Percentiles rank a stretch among this genome's conserved stretches.
Evolutionary conservation across 2,329 filamentous ascomycete genomes (phyloP).

Genomic region (Fusarium sp.): DNA sequence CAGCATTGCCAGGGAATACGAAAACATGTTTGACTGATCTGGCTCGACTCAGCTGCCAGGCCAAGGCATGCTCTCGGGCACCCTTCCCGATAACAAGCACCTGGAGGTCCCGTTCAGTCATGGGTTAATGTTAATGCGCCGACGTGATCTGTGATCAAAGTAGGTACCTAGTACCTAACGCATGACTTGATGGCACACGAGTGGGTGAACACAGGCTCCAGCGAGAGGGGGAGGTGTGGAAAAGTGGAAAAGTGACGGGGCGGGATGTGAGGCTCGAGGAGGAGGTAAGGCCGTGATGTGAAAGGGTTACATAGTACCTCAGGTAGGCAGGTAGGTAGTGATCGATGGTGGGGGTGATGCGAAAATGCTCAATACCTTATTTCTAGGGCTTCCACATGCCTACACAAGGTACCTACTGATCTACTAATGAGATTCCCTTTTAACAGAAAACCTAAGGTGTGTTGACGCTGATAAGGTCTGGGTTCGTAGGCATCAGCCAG

Average conservation of each 20-base stretch:
- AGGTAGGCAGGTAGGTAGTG: too few relatives aligned
- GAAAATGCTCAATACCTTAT: too few relatives aligned
- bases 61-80: constrained; percentile 78
- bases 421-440: not conserved
- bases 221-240: not conserved
- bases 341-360: too few relatives aligned
- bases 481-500: not conserved
- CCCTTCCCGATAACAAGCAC: constrained; percentile 78
- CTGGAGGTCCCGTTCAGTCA: not conserved
- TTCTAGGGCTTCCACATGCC: not conserved
- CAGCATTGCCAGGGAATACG: constrained; percentile 71
- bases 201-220: too few relatives aligned
- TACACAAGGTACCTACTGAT: not conserved
- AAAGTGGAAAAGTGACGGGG: not conserved
- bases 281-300: not conserved
- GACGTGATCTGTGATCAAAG: not conserved
- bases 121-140: not conserved
- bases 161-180: not conserved
- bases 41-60: constrained; percentile 77
- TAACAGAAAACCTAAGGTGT: not conserved
- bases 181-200: not conserved
- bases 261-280: not conserved
- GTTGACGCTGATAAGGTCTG: not conserved
- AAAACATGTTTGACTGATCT: constrained; percentile 68
- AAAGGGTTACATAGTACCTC: not conserved